A percentile compares a stretch with the other conserved stretches of the same genome.
phyloP scores from a whole-genome alignment of 176 grass and related monocot genomes.

The Eleusine indica region DNA sequence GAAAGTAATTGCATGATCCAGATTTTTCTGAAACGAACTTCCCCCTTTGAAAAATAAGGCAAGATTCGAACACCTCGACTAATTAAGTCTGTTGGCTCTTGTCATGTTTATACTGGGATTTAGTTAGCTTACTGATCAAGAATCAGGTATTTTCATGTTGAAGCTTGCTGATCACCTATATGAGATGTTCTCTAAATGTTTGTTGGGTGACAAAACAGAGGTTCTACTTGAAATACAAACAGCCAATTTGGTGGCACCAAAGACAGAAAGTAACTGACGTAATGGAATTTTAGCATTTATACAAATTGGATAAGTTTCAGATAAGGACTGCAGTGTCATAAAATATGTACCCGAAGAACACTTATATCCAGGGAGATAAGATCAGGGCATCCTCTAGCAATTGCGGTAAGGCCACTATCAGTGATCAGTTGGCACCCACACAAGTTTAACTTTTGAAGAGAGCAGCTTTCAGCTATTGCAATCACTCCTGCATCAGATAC shows the following conservation, averaged over 20 bases:
- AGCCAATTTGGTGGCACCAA: background rate
- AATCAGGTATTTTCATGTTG: background rate
- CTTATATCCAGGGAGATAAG: slow-evolving; percentile 78
- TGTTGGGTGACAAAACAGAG: background rate
- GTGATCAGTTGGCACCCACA: slow-evolving; percentile 76
- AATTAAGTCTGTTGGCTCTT: background rate
- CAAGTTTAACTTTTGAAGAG: slow-evolving; percentile 66
- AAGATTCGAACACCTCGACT: background rate
- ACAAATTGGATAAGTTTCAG: background rate
- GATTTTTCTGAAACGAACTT: background rate
- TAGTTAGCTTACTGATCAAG: background rate
- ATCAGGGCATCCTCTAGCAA: slow-evolving; percentile 82
- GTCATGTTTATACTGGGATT: background rate
- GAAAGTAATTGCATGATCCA: background rate
- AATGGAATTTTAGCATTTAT: background rate
- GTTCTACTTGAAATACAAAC: background rate
- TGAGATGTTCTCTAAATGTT: slow-evolving; percentile 6
- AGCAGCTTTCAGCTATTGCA: slow-evolving; percentile 73
- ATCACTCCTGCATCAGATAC: slow-evolving; percentile 69
- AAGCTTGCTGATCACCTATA: background rate
- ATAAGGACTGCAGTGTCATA: slow-evolving; percentile 24
- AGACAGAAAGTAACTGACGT: background rate
- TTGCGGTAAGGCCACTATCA: slow-evolving; percentile 63
- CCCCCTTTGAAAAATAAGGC: background rate
- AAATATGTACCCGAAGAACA: slow-evolving; percentile 62